Percentiles rank a stretch among this genome's conserved stretches.
Evolutionary conservation across 2,329 filamentous ascomycete species (phyloP).

Genomic region (Calonectria montana): DNA sequence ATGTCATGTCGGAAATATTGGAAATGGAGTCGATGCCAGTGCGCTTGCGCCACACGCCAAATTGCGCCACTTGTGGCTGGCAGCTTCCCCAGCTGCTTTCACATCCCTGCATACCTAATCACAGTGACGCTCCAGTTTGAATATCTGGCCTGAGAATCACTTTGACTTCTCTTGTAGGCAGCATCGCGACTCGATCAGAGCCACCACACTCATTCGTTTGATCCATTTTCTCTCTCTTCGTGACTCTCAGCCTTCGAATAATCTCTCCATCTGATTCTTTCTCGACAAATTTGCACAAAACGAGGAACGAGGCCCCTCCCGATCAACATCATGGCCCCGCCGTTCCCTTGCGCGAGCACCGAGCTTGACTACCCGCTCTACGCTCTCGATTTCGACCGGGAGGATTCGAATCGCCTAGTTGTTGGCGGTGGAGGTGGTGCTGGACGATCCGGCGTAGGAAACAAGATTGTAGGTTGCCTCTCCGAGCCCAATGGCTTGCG

Average conservation of each 20-base stretch:
- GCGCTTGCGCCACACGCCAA: slow-evolving; percentile 25
- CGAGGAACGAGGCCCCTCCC: slow-evolving; percentile 29
- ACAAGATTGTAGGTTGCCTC: slow-evolving; percentile 77
- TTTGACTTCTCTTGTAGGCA: neutral
- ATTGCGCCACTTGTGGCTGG: slow-evolving; percentile 17
- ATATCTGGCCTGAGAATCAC: slow-evolving; percentile 41
- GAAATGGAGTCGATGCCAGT: neutral
- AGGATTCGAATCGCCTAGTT: slow-evolving; percentile 79
- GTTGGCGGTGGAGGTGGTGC: slow-evolving; percentile 91
- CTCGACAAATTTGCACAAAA: neutral
- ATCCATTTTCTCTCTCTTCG: neutral
- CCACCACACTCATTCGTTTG: neutral
- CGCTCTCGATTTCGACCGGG: slow-evolving; percentile 87
- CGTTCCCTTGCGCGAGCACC: slow-evolving; percentile 67
- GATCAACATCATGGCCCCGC: slow-evolving; percentile 48
- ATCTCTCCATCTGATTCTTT: too few species aligned
- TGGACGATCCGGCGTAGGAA: slow-evolving; percentile 82
- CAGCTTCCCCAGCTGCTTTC: slow-evolving; percentile 12
- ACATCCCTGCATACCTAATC: slow-evolving; percentile 29
- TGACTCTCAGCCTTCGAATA: neutral
- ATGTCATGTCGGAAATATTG: neutral
- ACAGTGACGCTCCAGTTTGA: slow-evolving; percentile 32
- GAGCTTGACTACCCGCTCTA: slow-evolving; percentile 87
- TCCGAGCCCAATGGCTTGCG: neutral
- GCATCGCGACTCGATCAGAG: neutral